Percentiles rank a stretch among this genome's conserved stretches.
Evolutionary conservation across 2,329 filamentous ascomycete genomes (phyloP).

Genomic region (Colletotrichum musae): DNA sequence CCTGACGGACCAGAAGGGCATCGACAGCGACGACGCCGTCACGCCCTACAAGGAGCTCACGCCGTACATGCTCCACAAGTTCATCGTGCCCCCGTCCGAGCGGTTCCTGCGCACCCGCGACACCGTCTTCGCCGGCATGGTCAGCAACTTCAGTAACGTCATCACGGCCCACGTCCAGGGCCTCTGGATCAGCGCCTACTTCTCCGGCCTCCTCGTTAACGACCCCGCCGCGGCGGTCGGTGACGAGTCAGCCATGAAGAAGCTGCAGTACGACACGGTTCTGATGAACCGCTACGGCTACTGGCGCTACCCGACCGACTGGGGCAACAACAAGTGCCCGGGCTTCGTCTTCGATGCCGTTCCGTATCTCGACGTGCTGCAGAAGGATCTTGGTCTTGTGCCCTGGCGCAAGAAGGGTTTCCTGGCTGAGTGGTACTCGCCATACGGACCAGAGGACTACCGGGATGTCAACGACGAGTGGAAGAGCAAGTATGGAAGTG

Average conservation of each 20-base stretch:
- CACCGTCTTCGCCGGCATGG: slow-evolving; percentile 61
- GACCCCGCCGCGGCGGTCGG: slow-evolving; percentile 34
- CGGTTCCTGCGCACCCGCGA: slow-evolving; percentile 55
- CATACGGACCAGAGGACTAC: slow-evolving; percentile 74
- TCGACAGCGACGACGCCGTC: slow-evolving; percentile 50
- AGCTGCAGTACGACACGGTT: slow-evolving; percentile 67
- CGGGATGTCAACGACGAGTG: slow-evolving; percentile 68
- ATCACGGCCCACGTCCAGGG: slow-evolving; percentile 64
- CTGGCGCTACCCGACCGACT: slow-evolving; percentile 79
- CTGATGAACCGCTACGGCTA: slow-evolving; percentile 78
- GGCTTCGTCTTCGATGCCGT: slow-evolving; percentile 84
- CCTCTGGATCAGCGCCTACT: slow-evolving; percentile 77
- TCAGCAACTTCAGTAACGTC: slow-evolving; percentile 59
- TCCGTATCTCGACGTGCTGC: slow-evolving; percentile 79
- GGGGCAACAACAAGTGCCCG: slow-evolving; percentile 69
- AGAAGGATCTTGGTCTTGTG: slow-evolving; percentile 76
- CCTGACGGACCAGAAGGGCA: slow-evolving; percentile 55
- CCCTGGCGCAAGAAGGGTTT: slow-evolving; percentile 68
- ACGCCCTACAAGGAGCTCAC: slow-evolving; percentile 49
- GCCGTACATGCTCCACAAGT: slow-evolving; percentile 61
- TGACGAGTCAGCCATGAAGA: slow-evolving; percentile 49
- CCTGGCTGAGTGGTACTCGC: slow-evolving; percentile 65
- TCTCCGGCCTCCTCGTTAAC: slow-evolving; percentile 53
- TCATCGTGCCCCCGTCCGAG: slow-evolving; percentile 59
- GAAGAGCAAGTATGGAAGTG: slow-evolving; percentile 41